phyloP scores from a whole-genome alignment of 2,329 filamentous ascomycete genomes.

The Apiospora rasikravindrae region DNA sequence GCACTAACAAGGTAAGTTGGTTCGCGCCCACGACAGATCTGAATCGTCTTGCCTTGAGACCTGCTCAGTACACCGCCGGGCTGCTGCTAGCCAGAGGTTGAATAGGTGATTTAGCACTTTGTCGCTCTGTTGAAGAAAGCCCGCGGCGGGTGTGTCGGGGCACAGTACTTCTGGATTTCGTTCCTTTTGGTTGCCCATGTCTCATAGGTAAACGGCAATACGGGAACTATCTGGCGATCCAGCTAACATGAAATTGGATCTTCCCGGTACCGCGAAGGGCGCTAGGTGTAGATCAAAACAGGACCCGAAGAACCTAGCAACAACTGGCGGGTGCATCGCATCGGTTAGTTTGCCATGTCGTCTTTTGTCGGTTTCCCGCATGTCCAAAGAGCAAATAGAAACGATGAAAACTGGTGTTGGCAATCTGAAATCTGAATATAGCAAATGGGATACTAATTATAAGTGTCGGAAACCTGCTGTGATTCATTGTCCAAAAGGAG shows the following conservation, averaged over 20 bases:
- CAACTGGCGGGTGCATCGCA: neutral
- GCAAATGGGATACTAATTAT: neutral
- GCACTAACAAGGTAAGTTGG: neutral
- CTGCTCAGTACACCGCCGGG: neutral
- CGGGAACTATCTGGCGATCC: neutral
- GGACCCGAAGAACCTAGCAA: neutral
- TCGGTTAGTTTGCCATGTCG: neutral
- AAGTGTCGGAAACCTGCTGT: neutral
- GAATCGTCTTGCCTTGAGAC: neutral
- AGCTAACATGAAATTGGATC: neutral
- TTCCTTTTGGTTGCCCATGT: neutral
- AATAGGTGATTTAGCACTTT: neutral
- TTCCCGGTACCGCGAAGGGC: neutral
- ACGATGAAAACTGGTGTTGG: neutral
- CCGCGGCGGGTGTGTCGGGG: too few relatives aligned
- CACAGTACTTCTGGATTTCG: neutral
- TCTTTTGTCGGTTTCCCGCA: neutral
- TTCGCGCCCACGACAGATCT: neutral
- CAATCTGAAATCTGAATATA: neutral
- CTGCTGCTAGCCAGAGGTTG: neutral
- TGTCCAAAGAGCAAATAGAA: neutral
- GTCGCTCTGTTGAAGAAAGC: too few relatives aligned
- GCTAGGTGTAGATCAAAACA: slow-evolving; percentile 14
- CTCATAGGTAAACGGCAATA: neutral
- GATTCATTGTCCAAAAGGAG: neutral